phyloP scores from a whole-genome alignment of 352 stramenopile species.

The Globisporangium perplexum region DNA sequence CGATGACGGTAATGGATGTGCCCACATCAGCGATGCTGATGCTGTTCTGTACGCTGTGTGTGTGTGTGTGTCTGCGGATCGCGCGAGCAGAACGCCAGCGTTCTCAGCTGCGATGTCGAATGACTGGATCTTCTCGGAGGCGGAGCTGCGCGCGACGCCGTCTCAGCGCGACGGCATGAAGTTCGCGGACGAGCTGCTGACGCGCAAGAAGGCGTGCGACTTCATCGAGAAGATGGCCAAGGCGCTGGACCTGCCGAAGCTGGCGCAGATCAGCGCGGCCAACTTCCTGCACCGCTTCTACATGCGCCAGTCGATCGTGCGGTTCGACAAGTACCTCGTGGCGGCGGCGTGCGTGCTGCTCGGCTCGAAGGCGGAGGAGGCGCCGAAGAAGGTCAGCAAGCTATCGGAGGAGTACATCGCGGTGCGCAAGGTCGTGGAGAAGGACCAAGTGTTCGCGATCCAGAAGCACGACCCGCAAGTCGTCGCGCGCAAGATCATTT shows the following conservation, averaged over 20 bases:
- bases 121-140: conserved; percentile 78
- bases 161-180: conserved; percentile 77
- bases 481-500: conserved; percentile 70
- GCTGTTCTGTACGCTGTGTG: neutral
- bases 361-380: conserved; percentile 81
- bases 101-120: conserved; percentile 22
- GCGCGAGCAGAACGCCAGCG: neutral
- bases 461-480: conserved; percentile 71
- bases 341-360: conserved; percentile 77
- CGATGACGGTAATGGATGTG: no score
- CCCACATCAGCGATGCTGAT: no score
- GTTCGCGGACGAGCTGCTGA: conserved; percentile 60
- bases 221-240: conserved; percentile 87
- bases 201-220: conserved; percentile 70
- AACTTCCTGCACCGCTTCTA: conserved; percentile 89
- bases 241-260: conserved; percentile 67
- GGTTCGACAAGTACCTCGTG: conserved; percentile 84
- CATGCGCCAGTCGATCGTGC: conserved; percentile 78
- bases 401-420: conserved; percentile 73
- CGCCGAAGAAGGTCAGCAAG: conserved; percentile 70
- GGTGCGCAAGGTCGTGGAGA: conserved; percentile 57
- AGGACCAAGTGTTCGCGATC: conserved; percentile 73
- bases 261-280: conserved; percentile 77
- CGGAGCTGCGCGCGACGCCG: conserved; percentile 57
- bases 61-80: neutral